Conservation (phyloP, 805 yeast species). For the Barnettozyma sucrosica region DNA sequence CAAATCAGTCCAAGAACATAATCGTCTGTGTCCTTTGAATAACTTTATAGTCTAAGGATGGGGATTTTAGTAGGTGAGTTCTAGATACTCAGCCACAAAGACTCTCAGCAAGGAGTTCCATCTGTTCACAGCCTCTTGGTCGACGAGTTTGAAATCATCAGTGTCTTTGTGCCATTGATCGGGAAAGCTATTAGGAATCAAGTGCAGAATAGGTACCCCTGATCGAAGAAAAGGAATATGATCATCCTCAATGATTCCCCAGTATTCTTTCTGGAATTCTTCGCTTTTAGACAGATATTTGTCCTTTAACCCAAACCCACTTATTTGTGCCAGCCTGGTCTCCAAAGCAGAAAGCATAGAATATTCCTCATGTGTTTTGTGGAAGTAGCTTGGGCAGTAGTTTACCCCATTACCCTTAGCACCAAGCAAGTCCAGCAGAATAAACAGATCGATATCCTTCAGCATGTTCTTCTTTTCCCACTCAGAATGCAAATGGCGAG, state of each 20-base stretch:
- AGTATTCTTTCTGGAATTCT: conserved; percentile 10
- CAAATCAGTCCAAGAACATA: too few relatives aligned
- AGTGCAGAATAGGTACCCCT: conserved; percentile 45
- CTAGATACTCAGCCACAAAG: conserved; percentile 32
- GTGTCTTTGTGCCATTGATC: conserved; percentile 44
- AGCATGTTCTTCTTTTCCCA: conserved; percentile 29
- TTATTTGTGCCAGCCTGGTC: conserved; percentile 12
- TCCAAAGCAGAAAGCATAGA: conserved; percentile 34
- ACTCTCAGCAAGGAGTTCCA: conserved; percentile 41
- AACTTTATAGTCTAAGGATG: not conserved
- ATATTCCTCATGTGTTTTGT: conserved; percentile 34
- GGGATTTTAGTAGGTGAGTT: conserved; percentile 1
- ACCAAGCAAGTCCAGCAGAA: conserved; percentile 49
- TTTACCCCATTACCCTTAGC: conserved; percentile 19
- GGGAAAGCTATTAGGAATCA: conserved; percentile 51
- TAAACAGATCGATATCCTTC: conserved; percentile 36
- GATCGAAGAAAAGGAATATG: conserved; percentile 44
- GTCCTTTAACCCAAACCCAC: not conserved
- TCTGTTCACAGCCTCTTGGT: conserved; percentile 34
- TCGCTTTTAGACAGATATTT: conserved; percentile 17
- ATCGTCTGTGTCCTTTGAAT: too few relatives aligned
- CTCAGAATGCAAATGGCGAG: conserved; percentile 40
- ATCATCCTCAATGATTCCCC: conserved; percentile 39
- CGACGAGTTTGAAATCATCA: conserved; percentile 41
- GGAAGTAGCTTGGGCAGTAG: conserved; percentile 37